Evolutionary conservation across 2,329 filamentous ascomycete genomes (phyloP).

Genomic region (Penicillium sp.): DNA sequence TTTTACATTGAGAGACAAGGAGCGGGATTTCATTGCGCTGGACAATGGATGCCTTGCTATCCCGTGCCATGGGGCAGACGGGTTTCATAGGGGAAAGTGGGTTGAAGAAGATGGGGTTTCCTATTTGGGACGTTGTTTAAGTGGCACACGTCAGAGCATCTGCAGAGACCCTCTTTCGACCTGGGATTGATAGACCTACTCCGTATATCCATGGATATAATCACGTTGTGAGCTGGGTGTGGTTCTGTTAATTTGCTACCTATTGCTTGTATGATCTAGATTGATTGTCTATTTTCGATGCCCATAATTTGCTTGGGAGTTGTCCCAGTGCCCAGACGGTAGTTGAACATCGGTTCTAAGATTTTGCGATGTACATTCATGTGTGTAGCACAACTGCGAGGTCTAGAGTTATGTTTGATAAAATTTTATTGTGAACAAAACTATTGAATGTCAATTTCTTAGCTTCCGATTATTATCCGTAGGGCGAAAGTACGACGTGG

Average conservation of each 20-base stretch:
- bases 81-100: not conserved
- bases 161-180: not conserved
- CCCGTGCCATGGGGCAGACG: not conserved
- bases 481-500: not conserved
- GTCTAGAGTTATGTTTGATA: too few species aligned
- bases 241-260: too few species aligned
- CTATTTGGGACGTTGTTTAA: not conserved
- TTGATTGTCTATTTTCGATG: too few species aligned
- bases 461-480: not conserved
- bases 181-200: not conserved
- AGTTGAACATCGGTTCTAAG: too few species aligned
- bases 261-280: too few species aligned
- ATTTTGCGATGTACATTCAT: too few species aligned
- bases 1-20: not conserved
- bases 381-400: too few species aligned
- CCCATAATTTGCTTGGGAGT: too few species aligned
- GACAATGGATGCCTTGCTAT: not conserved
- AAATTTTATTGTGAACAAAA: not conserved
- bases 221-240: too few species aligned
- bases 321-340: too few species aligned
- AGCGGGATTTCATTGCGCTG: not conserved
- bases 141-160: conserved; percentile 1
- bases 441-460: not conserved
- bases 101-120: not conserved
- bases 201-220: too few species aligned